A percentile compares a stretch with the other conserved stretches of the same genome.
Conservation (phyloP, 352 stramenopile species). For the Globisporangium orthogonon region DNA sequence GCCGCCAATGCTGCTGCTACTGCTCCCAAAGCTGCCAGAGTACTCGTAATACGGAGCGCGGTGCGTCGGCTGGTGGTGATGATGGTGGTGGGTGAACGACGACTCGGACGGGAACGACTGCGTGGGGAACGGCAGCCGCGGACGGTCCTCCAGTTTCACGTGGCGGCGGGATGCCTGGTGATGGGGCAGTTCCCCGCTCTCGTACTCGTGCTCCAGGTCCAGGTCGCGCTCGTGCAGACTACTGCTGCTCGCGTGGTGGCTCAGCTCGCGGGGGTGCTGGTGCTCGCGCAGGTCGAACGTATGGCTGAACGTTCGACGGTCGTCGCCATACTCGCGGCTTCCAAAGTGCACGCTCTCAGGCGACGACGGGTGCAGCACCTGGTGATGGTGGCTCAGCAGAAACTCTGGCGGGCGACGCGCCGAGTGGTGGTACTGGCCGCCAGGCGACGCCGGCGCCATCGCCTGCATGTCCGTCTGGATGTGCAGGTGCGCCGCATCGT, state of each 20-base stretch:
- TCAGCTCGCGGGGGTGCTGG: background rate
- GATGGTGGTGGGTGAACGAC: conserved; percentile 27
- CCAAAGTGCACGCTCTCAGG: conserved; percentile 17
- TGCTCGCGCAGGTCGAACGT: conserved; percentile 16
- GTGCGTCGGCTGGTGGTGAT: conserved; percentile 13
- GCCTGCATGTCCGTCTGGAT: background rate
- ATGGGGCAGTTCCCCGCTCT: conserved; percentile 2
- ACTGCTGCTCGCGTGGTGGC: conserved; percentile 1
- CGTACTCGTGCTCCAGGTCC: conserved; percentile 20
- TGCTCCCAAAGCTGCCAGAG: conserved; percentile 11
- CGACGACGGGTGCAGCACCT: background rate
- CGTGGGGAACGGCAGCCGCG: conserved; percentile 50
- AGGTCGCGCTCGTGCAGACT: conserved; percentile 15
- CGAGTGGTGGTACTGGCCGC: background rate
- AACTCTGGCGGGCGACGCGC: conserved; percentile 7
- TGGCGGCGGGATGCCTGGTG: background rate
- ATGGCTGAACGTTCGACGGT: conserved; percentile 19
- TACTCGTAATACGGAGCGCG: conserved; percentile 24
- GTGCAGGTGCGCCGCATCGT: conserved; percentile 1
- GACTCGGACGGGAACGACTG: conserved; percentile 54
- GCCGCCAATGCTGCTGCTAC: conserved; percentile 10
- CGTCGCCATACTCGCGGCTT: conserved; percentile 21
- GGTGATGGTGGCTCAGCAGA: conserved; percentile 3
- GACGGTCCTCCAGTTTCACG: conserved; percentile 34
- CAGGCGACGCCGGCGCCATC: background rate